A percentile compares a stretch with the other conserved stretches of the same genome.
Conservation (phyloP, 2,329 filamentous ascomycete species). For the Triangularia verruculosa region DNA sequence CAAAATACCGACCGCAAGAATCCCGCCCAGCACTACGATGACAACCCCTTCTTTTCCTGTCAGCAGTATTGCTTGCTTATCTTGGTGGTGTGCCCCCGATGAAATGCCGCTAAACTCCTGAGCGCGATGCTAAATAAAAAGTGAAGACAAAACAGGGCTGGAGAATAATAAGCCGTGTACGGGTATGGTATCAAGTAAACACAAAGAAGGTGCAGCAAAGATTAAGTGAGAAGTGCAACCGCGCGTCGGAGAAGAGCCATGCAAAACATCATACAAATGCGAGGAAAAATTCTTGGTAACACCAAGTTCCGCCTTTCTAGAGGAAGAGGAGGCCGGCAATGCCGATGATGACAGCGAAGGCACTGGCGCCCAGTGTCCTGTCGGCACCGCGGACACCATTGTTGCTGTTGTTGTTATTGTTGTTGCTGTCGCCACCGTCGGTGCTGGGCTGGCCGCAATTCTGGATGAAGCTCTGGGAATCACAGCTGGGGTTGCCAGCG, state of each 20-base stretch:
- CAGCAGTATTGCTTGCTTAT: not conserved
- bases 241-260: not conserved
- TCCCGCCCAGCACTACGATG: not conserved
- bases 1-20: not conserved
- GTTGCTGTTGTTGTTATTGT: constrained; percentile 30
- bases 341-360: constrained; percentile 37
- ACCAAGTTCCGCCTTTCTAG: constrained; percentile 19
- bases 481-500: constrained; percentile 31
- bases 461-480: constrained; percentile 41
- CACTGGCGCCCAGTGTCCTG: constrained; percentile 35
- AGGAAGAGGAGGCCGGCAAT: constrained; percentile 35
- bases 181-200: not conserved
- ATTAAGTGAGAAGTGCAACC: not conserved
- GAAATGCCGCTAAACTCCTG: not conserved
- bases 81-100: not conserved
- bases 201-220: not conserved
- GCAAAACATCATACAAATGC: not conserved
- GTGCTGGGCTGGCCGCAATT: constrained; percentile 34
- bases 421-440: constrained; percentile 12
- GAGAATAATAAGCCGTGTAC: not conserved
- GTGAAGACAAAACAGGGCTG: not conserved
- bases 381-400: constrained; percentile 29
- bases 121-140: not conserved
- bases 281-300: not conserved
- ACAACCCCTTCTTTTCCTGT: not conserved